Base-by-base conservation (phyloP, 768 basidiomycete genomes). In the Tubosaeta sp. region DNA sequence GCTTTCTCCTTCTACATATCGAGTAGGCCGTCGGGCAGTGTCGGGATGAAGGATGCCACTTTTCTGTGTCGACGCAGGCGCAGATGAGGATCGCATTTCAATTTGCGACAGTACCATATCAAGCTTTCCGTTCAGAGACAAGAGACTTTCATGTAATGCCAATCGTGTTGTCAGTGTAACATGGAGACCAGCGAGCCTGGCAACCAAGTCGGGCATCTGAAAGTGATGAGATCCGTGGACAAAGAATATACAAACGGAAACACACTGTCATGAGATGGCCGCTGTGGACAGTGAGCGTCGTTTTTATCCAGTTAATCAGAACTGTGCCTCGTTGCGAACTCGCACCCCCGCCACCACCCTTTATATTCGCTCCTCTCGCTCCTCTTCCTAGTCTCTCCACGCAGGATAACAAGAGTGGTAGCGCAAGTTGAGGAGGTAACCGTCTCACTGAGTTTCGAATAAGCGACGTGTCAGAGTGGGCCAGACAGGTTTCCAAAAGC, bases 81-180 rank as follows among this genome's bases (percentile, higher is more conserved):
- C 80, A 13, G 76, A 73, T n/a, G 87, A 82, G 25, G 88, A 82
- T 19, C 94, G 82, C 72, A 94, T 79, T 65, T 94, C 90, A 49
- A 97, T 88, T 65, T 98, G 96, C 0, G 92, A 87, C 44, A 97
- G 77, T 21, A 96, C 90, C 75, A 94, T 89, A 63, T 97, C 95
- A 25, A 98, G 76, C 50, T 92, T 83, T 24, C 96, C 96, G 52
- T 84, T 89, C 36, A 99, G 76, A 2, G 88, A 83, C 10, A 94
- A 75, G 18, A 99, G 76, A 51, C 84, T 89, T 55, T 92, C 86
- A 55, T 96, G 90, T 41, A 97, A 72, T 22, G 84, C 76, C 30
- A 96, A 72, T 19, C 96, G 83, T 29, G 86, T 77, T 3, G 87
- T 82, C 35, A 99, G 75, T 6, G 87, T 86, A 18, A 87, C 73